Evolutionary conservation across 352 stramenopile genomes (phyloP).

Genomic region (Halophytophthora batemanensis): DNA sequence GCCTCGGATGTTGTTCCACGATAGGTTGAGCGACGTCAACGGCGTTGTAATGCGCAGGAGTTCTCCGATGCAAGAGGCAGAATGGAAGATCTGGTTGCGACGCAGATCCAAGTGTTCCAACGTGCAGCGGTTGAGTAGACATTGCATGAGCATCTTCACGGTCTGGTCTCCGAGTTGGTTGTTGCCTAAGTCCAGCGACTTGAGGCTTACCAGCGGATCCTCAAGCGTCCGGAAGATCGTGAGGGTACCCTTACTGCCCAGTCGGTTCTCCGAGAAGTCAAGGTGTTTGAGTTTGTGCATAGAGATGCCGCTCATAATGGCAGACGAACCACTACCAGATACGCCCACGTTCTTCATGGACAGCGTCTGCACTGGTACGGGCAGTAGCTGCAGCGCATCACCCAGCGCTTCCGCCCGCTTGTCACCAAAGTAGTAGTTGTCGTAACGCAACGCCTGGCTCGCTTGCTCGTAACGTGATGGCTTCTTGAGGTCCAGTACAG

Average conservation of each 20-base stretch:
- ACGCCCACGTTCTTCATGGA: slow-evolving; percentile 77
- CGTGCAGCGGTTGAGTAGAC: slow-evolving; percentile 65
- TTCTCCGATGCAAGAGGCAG: slow-evolving; percentile 52
- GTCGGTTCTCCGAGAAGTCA: slow-evolving; percentile 61
- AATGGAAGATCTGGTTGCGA: slow-evolving; percentile 65
- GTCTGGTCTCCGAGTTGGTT: slow-evolving; percentile 69
- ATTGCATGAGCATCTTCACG: slow-evolving; percentile 54
- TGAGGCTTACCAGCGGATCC: slow-evolving; percentile 53
- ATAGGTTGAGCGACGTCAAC: slow-evolving; percentile 56
- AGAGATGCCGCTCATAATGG: slow-evolving; percentile 52
- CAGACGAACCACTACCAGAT: slow-evolving; percentile 45
- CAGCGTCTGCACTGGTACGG: slow-evolving; percentile 49
- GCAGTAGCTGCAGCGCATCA: slow-evolving; percentile 51
- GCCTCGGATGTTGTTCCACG: slow-evolving; percentile 75
- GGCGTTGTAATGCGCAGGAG: slow-evolving; percentile 60
- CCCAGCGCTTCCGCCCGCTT: slow-evolving; percentile 60
- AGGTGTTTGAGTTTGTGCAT: slow-evolving; percentile 58
- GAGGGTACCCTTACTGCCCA: slow-evolving; percentile 48
- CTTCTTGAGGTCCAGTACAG: slow-evolving; percentile 57
- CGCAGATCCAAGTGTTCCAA: slow-evolving; percentile 58
- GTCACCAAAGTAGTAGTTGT: slow-evolving; percentile 80
- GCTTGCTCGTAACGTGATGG: slow-evolving; percentile 38
- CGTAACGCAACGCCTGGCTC: slow-evolving; percentile 43
- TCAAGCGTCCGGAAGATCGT: slow-evolving; percentile 56
- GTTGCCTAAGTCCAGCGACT: slow-evolving; percentile 65